Evolutionary conservation across 495 filamentous ascomycete genomes (phyloP).

Genomic region (Parathielavia hyrcaniae): DNA sequence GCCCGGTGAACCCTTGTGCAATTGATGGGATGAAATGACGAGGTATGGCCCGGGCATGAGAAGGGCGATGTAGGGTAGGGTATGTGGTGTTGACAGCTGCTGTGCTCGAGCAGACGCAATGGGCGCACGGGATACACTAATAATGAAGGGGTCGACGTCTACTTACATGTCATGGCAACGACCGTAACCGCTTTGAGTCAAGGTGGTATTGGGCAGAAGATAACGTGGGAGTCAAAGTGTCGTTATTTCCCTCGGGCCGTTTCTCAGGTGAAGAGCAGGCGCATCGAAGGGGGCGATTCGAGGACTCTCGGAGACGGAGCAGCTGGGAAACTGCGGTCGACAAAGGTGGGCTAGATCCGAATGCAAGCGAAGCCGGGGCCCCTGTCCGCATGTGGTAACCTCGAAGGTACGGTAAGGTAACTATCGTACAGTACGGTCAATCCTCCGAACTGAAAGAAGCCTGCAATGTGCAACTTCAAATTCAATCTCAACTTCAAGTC

Average conservation of each 20-base stretch:
- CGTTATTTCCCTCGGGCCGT: neutral
- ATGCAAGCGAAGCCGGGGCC: too few species aligned
- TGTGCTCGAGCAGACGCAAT: neutral
- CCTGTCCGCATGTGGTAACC: too few species aligned
- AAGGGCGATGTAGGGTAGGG: neutral
- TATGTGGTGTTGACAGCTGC: neutral
- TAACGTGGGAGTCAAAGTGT: neutral
- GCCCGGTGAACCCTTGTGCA: neutral
- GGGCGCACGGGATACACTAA: too few species aligned
- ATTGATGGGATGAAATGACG: neutral
- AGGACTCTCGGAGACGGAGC: too few species aligned
- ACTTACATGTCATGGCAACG: neutral
- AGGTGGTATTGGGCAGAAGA: neutral
- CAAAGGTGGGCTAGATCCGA: too few species aligned
- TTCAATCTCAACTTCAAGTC: too few species aligned
- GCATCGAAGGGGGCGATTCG: constrained; percentile 5
- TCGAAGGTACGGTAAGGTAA: too few species aligned
- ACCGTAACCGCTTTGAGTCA: neutral
- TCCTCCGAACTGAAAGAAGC: too few species aligned
- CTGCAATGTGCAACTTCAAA: too few species aligned
- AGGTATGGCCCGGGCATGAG: neutral
- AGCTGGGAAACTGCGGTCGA: too few species aligned
- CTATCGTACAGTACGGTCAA: too few species aligned
- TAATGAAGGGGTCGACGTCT: neutral
- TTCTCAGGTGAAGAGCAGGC: neutral